Conservation (phyloP, 2,329 filamentous ascomycete species). For the Paraphaeosphaeria sporulosa region DNA sequence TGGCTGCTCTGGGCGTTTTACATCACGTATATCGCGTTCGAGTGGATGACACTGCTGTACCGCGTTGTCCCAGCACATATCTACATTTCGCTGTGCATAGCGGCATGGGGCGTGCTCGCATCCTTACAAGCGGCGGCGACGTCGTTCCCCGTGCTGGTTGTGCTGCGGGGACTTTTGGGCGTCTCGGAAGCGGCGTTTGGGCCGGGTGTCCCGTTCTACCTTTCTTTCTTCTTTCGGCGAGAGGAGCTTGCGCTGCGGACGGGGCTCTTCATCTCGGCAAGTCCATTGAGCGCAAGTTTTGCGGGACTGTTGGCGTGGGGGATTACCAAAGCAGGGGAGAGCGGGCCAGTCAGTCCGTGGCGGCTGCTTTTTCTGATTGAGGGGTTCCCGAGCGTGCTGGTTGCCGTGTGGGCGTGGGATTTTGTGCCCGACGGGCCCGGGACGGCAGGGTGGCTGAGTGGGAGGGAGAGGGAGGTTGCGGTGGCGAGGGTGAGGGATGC, state of each 20-base stretch:
- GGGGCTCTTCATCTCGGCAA: slow-evolving; percentile 83
- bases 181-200: slow-evolving; percentile 69
- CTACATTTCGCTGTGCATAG: slow-evolving; percentile 70
- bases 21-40: slow-evolving; percentile 68
- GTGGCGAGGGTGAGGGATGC: slow-evolving; percentile 69
- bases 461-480: slow-evolving; percentile 68
- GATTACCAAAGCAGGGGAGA: slow-evolving; percentile 73
- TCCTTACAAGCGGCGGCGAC: slow-evolving; percentile 68
- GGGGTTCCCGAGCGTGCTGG: slow-evolving; percentile 81
- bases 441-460: slow-evolving; percentile 52
- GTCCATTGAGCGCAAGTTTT: slow-evolving; percentile 69
- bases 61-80: slow-evolving; percentile 67
- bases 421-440: slow-evolving; percentile 78
- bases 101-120: slow-evolving; percentile 80
- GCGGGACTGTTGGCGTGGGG: slow-evolving; percentile 81
- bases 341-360: slow-evolving; percentile 79
- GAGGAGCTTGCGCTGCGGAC: slow-evolving; percentile 84
- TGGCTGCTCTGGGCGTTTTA: slow-evolving; percentile 71
- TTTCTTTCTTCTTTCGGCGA: slow-evolving; percentile 69
- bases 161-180: slow-evolving; percentile 67
- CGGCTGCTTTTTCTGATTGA: slow-evolving; percentile 84
- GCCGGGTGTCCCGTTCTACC: slow-evolving; percentile 69
- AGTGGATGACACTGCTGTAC: slow-evolving; percentile 72
- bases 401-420: slow-evolving; percentile 76
- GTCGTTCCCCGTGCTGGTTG: slow-evolving; percentile 62